Conservation (phyloP, 2,329 filamentous ascomycete species). For the Sordariomycetes sp. region DNA sequence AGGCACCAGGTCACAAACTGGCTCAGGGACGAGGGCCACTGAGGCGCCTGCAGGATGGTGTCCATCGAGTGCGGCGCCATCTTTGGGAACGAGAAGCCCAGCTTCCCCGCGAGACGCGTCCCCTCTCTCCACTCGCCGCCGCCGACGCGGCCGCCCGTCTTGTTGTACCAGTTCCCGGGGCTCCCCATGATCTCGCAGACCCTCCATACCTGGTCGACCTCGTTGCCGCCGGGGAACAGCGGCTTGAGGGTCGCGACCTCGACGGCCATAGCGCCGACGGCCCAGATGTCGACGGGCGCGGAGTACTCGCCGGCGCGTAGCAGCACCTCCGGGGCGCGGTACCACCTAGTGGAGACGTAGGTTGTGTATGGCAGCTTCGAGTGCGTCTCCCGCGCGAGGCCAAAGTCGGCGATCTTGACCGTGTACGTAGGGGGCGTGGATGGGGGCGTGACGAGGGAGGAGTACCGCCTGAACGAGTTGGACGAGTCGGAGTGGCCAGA, state of each 20-base stretch:
- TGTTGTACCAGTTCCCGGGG: slow-evolving; percentile 96
- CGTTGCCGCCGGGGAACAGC: slow-evolving; percentile 91
- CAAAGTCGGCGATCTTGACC: slow-evolving; percentile 98
- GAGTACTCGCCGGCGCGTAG: slow-evolving; percentile 93
- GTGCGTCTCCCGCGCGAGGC: slow-evolving; percentile 91
- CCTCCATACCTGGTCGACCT: slow-evolving; percentile 97
- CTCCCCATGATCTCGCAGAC: slow-evolving; percentile 99
- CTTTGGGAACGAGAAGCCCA: slow-evolving; percentile 97
- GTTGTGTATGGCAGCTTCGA: slow-evolving; percentile 95
- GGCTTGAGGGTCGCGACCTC: slow-evolving; percentile 95
- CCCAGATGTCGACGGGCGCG: slow-evolving; percentile 96
- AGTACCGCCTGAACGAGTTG: slow-evolving; percentile 86
- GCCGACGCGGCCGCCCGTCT: slow-evolving; percentile 71
- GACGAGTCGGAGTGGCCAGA: slow-evolving; percentile 70
- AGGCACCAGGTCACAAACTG: slow-evolving; percentile 97
- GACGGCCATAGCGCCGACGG: slow-evolving; percentile 94
- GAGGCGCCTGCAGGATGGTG: slow-evolving; percentile 76
- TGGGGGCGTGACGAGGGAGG: slow-evolving; percentile 81
- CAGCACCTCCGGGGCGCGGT: slow-evolving; percentile 89
- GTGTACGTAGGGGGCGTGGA: slow-evolving; percentile 89
- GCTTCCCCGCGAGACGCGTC: slow-evolving; percentile 80
- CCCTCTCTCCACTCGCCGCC: slow-evolving; percentile 98
- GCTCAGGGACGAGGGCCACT: slow-evolving; percentile 80
- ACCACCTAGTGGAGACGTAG: slow-evolving; percentile 97
- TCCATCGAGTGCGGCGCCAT: slow-evolving; percentile 98